These are phyloP conservation scores for Aspergillus floridensis DNA, from an alignment of 2,329 filamentous ascomycete species.

Conservation along the genomic window DNA sequence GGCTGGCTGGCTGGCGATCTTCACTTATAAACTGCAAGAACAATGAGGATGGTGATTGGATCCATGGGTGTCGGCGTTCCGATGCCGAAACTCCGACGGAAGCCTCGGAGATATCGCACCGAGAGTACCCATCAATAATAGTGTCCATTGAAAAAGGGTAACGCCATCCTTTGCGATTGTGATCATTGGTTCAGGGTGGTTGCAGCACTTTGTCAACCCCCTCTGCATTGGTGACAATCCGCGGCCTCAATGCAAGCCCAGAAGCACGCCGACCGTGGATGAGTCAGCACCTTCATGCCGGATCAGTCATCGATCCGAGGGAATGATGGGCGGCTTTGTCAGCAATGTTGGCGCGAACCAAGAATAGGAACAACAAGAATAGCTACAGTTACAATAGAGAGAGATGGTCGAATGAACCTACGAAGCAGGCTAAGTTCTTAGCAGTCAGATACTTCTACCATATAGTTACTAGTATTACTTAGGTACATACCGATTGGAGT, in stretches of 20 bases:
- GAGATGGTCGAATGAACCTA: background rate
- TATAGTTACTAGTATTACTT: background rate
- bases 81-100: background rate
- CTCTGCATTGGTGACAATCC: background rate
- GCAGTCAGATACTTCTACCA: no score
- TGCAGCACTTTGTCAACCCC: background rate
- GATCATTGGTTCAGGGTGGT: background rate
- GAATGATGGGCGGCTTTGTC: background rate
- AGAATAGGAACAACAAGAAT: background rate
- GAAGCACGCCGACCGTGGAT: background rate
- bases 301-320: slow-evolving; percentile 5
- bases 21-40: background rate
- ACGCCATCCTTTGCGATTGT: background rate
- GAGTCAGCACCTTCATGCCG: slow-evolving; percentile 8
- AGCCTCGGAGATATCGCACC: background rate
- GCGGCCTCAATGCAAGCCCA: background rate
- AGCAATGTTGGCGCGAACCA: background rate
- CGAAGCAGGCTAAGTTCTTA: no score
- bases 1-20: background rate
- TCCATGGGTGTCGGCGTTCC: background rate
- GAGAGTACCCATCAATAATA: background rate
- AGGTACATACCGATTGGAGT: no score
- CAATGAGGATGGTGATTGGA: background rate
- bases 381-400: background rate
- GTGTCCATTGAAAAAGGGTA: background rate